These are phyloP conservation scores for Huntiella moniliformis DNA, from an alignment of 2,329 filamentous ascomycete species.

Conservation along the genomic window DNA sequence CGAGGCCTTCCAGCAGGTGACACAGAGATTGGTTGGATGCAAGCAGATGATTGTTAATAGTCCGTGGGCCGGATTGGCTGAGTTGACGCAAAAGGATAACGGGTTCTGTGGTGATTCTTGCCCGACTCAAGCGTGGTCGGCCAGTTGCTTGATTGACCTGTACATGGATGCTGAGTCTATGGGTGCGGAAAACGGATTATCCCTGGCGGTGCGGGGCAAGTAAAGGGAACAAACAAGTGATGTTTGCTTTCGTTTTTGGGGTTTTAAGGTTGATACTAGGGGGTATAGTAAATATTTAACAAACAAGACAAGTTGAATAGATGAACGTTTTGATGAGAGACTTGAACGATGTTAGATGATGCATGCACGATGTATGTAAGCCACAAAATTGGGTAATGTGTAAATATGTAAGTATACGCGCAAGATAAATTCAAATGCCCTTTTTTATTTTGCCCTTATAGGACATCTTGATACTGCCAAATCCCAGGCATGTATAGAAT, in stretches of 20 bases:
- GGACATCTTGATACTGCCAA: background rate
- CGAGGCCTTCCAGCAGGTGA: conserved; percentile 91
- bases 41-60: conserved; percentile 66
- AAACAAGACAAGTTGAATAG: background rate
- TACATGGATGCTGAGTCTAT: conserved; percentile 71
- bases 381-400: too few relatives aligned
- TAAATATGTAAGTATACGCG: background rate
- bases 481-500: background rate
- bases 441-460: background rate
- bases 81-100: conserved; percentile 82
- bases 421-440: background rate
- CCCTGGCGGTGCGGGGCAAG: conserved; percentile 4
- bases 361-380: too few relatives aligned
- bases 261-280: too few relatives aligned
- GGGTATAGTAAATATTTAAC: too few relatives aligned
- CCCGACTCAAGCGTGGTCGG: conserved; percentile 92
- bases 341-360: background rate
- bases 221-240: too few relatives aligned
- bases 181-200: conserved; percentile 17
- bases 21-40: conserved; percentile 60
- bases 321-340: background rate
- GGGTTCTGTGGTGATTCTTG: conserved; percentile 77
- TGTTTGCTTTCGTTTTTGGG: background rate
- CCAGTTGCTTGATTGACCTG: conserved; percentile 81
- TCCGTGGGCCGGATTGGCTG: conserved; percentile 77